Percentiles rank a stretch among this genome's conserved stretches.
Evolutionary conservation across 2,329 filamentous ascomycete genomes (phyloP).

Genomic region (Trichophaea hybrida): DNA sequence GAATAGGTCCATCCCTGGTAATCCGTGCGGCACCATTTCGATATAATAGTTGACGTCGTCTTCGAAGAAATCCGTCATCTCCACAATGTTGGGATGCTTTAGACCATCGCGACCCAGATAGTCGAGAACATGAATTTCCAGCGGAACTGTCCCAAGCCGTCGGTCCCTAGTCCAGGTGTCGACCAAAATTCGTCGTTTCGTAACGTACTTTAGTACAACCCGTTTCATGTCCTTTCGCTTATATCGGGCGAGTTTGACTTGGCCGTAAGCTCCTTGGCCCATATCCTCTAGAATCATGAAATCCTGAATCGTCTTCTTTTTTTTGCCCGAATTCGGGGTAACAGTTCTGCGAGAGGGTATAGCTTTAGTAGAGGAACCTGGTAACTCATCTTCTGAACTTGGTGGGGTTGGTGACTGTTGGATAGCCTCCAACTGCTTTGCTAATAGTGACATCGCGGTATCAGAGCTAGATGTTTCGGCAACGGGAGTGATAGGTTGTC

Average conservation of each 20-base stretch:
- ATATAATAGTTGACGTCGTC: constrained; percentile 94
- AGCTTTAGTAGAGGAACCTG: background rate
- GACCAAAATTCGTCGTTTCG: constrained; percentile 87
- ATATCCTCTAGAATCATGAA: constrained; percentile 93
- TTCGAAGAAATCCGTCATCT: constrained; percentile 61
- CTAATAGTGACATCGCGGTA: constrained; percentile 38
- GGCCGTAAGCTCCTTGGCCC: constrained; percentile 94
- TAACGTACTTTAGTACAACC: constrained; percentile 93
- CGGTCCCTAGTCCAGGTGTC: constrained; percentile 97
- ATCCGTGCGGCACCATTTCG: constrained; percentile 87
- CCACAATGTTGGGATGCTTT: constrained; percentile 53
- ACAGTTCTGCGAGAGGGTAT: background rate
- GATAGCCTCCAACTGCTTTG: constrained; percentile 44
- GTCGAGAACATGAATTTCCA: constrained; percentile 94
- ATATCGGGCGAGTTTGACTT: constrained; percentile 86
- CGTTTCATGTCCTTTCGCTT: constrained; percentile 63
- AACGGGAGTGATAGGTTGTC: constrained; percentile 46
- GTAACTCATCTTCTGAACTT: constrained; percentile 19
- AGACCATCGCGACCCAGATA: constrained; percentile 66
- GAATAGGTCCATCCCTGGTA: constrained; percentile 96
- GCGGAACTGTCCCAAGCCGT: constrained; percentile 77
- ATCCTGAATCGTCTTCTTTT: constrained; percentile 74
- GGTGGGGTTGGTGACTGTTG: constrained; percentile 21
- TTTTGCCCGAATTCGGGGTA: constrained; percentile 12
- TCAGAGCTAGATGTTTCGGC: constrained; percentile 20